Evolutionary conservation across 108 stramenopile species (phyloP), one percentile per base, ranked within the genome.

Genomic region (Licmophora abbreviata): DNA sequence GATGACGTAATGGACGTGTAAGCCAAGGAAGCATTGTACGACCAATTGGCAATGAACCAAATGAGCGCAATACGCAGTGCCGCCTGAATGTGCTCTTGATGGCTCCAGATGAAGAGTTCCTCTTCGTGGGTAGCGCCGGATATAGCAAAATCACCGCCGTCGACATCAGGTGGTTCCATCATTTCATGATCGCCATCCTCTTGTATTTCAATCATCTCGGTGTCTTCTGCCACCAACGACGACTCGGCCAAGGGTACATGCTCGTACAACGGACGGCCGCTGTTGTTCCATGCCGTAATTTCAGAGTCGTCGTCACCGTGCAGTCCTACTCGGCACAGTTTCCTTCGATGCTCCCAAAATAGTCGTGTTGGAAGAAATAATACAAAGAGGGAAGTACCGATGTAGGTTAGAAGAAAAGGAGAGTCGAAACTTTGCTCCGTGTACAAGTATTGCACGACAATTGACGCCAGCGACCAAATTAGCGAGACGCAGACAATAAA

Each of bases 361-460:
- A 35, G 7, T 6, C 79, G 54, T 43, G 68, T 44, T 23, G 89
- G 89, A 27, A 92, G 47, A 44, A 81, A 79, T 9, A 85, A 14
- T 12, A 71, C 66, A 53, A 97, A 88, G 5, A 95, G 69, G 25
- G 81, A 75, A 5, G 76, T 85, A 17, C 89, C 85, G 44, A 95
- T 83, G 65, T 95, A 97, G 3, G 93, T 91, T 40, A 97, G 67
- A 6, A 94, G 48, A 71, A 95, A 95, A 5, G 95, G 94, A 29
- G 83, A 75, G 47, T 93, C 69, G 56, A 91, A 97, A 20, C 61
- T 27, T 23, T 91, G 69, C 1, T 81, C 59, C 12, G 36, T 58
- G 63, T 92, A 87, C 17, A 97, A 37, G 51, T 76, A 70, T 56
- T 95, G 94, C 40, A 92, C 84, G n/a, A 95, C 50, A 27, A 97